phyloP scores from a whole-genome alignment of 1,284 basidiomycete species.

The Sanghuangporus weigelae region DNA sequence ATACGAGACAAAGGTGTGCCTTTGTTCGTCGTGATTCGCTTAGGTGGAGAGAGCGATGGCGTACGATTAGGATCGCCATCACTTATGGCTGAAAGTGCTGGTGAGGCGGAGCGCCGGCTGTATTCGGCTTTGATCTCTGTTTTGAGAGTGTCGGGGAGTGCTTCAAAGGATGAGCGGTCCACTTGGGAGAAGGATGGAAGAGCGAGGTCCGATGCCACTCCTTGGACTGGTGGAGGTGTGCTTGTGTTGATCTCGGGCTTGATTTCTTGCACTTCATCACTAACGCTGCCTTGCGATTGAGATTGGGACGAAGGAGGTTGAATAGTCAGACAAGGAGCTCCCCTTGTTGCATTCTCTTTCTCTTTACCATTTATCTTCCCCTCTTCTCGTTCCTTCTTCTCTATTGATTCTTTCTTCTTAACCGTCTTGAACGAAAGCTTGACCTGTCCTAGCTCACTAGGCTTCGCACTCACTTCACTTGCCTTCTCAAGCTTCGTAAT shows the following conservation, averaged over 20 bases:
- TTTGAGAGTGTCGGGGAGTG: slow-evolving; percentile 66
- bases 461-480: slow-evolving; percentile 18
- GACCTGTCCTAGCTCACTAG: slow-evolving; percentile 44
- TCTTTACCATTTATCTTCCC: not conserved
- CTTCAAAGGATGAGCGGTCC: slow-evolving; percentile 65
- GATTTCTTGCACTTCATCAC: slow-evolving; percentile 20
- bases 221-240: slow-evolving; percentile 8
- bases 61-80: not conserved
- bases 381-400: slow-evolving; percentile 4
- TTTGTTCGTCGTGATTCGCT: slow-evolving; percentile 9
- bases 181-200: slow-evolving; percentile 72
- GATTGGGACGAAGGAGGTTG: slow-evolving; percentile 35
- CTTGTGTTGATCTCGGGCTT: slow-evolving; percentile 1
- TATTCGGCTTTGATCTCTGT: slow-evolving; percentile 68
- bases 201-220: slow-evolving; percentile 25
- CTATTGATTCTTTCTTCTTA: slow-evolving; percentile 15
- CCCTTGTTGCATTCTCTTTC: slow-evolving; percentile 11
- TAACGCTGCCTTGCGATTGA: slow-evolving; percentile 17
- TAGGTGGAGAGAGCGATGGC: slow-evolving; percentile 7
- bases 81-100: slow-evolving; percentile 24
- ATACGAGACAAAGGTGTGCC: slow-evolving; percentile 30
- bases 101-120: slow-evolving; percentile 49
- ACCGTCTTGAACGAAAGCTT: slow-evolving; percentile 46
- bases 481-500: slow-evolving; percentile 80
- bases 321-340: slow-evolving; percentile 24